These are phyloP conservation scores for Ceratocystis lukuohia DNA, from an alignment of 2,329 filamentous ascomycete genomes.

Conservation along the genomic window DNA sequence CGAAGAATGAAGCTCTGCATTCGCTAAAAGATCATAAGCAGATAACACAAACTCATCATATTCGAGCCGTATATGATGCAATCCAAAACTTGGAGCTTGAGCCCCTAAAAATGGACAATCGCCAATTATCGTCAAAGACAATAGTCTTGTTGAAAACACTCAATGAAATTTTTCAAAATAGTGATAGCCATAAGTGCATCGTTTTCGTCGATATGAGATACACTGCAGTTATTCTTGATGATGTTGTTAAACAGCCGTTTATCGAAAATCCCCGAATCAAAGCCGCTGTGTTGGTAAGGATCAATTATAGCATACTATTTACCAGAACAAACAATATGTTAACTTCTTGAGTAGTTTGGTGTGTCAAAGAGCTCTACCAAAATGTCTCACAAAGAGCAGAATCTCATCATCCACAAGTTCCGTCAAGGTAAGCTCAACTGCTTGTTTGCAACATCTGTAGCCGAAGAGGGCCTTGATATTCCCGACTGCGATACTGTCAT, in stretches of 20 bases:
- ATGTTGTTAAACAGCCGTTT: constrained; percentile 45
- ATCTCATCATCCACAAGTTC: constrained; percentile 56
- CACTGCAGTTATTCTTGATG: constrained; percentile 59
- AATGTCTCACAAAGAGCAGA: constrained; percentile 59
- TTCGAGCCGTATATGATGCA: background rate
- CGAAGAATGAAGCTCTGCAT: constrained; percentile 29
- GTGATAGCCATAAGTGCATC: constrained; percentile 56
- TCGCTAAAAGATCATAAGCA: background rate
- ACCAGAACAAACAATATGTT: constrained; percentile 24
- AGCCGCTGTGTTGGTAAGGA: constrained; percentile 47
- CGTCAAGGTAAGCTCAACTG: constrained; percentile 46
- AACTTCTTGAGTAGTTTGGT: constrained; percentile 24
- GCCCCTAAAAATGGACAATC: background rate
- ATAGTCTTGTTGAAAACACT: constrained; percentile 48
- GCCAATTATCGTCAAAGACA: constrained; percentile 59
- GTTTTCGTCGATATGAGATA: constrained; percentile 73
- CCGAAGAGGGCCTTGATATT: constrained; percentile 55
- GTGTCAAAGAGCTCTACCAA: constrained; percentile 26
- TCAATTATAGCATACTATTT: too few species aligned
- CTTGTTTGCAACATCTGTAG: constrained; percentile 52
- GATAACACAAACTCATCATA: background rate
- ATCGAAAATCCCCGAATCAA: constrained; percentile 46
- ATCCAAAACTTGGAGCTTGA: background rate
- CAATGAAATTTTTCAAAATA: constrained; percentile 44
- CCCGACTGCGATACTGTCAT: constrained; percentile 54